A percentile compares a stretch with the other conserved stretches of the same genome.
These are phyloP conservation scores for Cordyceps javanica DNA, from an alignment of 2,329 filamentous ascomycete genomes.

Conservation along the genomic window DNA sequence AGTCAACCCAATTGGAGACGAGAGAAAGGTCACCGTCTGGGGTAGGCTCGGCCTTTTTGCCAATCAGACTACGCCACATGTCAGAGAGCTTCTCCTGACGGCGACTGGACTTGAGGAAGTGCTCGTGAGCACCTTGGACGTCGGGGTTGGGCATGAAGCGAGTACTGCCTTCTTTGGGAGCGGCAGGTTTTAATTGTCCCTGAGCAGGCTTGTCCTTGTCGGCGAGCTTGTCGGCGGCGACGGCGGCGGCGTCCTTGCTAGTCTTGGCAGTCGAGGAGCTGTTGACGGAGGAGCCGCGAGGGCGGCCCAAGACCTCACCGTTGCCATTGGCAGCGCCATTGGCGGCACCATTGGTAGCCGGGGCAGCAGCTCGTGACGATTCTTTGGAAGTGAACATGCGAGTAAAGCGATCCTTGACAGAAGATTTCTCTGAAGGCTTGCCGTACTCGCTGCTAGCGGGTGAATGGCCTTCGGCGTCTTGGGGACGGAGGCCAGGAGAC, in stretches of 20 bases:
- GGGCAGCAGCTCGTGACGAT: slow-evolving; percentile 29
- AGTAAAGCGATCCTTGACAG: slow-evolving; percentile 58
- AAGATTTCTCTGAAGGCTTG: slow-evolving; percentile 44
- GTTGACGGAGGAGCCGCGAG: slow-evolving; percentile 30
- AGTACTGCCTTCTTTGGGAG: slow-evolving; percentile 33
- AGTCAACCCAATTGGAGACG: slow-evolving; percentile 94
- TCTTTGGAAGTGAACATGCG: slow-evolving; percentile 61
- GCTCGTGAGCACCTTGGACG: slow-evolving; percentile 68
- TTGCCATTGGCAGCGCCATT: slow-evolving; percentile 2
- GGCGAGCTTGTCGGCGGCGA: slow-evolving; percentile 22
- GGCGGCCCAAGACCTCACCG: slow-evolving; percentile 26
- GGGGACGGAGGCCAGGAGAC: slow-evolving; percentile 34
- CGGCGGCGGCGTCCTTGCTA: slow-evolving; percentile 34
- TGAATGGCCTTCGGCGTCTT: slow-evolving; percentile 27
- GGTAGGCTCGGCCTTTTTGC: slow-evolving; percentile 70
- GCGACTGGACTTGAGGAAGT: slow-evolving; percentile 82
- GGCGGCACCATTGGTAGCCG: slow-evolving; percentile 20
- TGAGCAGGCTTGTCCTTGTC: slow-evolving; percentile 22
- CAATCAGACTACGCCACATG: slow-evolving; percentile 82
- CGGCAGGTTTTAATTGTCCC: slow-evolving; percentile 21
- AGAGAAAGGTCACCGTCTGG: slow-evolving; percentile 80
- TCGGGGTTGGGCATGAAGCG: slow-evolving; percentile 48
- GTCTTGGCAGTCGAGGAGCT: slow-evolving; percentile 32
- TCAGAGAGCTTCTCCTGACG: slow-evolving; percentile 92
- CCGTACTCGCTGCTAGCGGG: slow-evolving; percentile 10